Evolutionary conservation across 2,329 filamentous ascomycete genomes (phyloP).

Genomic region (Cercospora beticola): DNA sequence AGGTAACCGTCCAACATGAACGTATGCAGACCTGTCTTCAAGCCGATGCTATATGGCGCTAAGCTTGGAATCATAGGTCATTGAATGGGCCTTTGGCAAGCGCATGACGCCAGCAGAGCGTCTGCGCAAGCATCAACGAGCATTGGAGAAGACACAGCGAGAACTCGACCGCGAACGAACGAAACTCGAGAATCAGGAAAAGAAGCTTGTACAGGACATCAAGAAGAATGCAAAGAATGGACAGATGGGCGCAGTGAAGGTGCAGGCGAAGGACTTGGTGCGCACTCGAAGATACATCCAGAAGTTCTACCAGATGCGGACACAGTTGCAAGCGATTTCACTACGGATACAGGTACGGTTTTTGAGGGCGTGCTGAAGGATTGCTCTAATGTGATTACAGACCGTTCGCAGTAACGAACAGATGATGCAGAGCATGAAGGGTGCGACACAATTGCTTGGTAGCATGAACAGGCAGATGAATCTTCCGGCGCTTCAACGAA

Average conservation of each 20-base stretch:
- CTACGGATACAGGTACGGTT: slow-evolving; percentile 80
- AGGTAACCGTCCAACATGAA: slow-evolving; percentile 52
- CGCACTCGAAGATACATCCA: slow-evolving; percentile 93
- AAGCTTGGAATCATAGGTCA: slow-evolving; percentile 59
- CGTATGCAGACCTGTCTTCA: slow-evolving; percentile 42
- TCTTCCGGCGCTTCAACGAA: slow-evolving; percentile 87
- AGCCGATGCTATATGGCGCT: neutral
- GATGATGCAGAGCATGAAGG: slow-evolving; percentile 99
- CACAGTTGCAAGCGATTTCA: slow-evolving; percentile 93
- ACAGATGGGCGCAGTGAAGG: slow-evolving; percentile 97
- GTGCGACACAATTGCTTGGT: slow-evolving; percentile 84
- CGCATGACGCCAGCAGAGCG: slow-evolving; percentile 96
- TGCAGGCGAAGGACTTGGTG: slow-evolving; percentile 96
- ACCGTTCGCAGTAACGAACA: slow-evolving; percentile 98
- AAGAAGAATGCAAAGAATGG: slow-evolving; percentile 98
- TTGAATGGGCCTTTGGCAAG: slow-evolving; percentile 99
- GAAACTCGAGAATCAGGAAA: slow-evolving; percentile 98
- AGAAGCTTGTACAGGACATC: slow-evolving; percentile 92
- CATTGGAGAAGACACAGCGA: slow-evolving; percentile 94
- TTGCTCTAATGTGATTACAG: slow-evolving; percentile 46
- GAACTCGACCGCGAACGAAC: slow-evolving; percentile 92
- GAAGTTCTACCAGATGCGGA: slow-evolving; percentile 98
- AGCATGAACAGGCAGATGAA: slow-evolving; percentile 99
- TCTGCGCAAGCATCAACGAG: slow-evolving; percentile 89
- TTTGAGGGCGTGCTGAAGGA: neutral